Conservation (phyloP, 768 basidiomycete species). For the Cantharellus anzutake region DNA sequence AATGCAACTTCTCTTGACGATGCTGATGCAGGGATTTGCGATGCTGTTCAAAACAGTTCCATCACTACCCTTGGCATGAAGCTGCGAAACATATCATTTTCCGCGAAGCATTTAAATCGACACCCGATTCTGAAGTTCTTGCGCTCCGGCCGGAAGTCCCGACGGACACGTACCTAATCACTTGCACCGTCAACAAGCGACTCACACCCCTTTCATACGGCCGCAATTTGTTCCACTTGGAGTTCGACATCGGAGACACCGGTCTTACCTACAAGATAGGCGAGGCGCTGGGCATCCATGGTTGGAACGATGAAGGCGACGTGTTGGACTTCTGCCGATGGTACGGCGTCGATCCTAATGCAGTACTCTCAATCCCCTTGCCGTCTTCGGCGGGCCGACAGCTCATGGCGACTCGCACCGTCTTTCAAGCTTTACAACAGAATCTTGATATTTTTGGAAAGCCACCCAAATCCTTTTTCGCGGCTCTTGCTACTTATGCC, state of each 20-base stretch:
- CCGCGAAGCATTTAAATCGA: slow-evolving; percentile 54
- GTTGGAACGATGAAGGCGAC: slow-evolving; percentile 88
- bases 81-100: slow-evolving; percentile 81
- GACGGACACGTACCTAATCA: slow-evolving; percentile 85
- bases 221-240: slow-evolving; percentile 97
- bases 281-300: slow-evolving; percentile 91
- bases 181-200: slow-evolving; percentile 83
- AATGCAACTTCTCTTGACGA: slow-evolving; percentile 35
- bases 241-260: slow-evolving; percentile 82
- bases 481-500: slow-evolving; percentile 65
- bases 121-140: slow-evolving; percentile 19
- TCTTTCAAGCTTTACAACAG: slow-evolving; percentile 88
- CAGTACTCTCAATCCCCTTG: slow-evolving; percentile 66
- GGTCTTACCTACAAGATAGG: slow-evolving; percentile 91
- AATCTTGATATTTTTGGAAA: slow-evolving; percentile 92
- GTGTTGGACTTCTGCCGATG: slow-evolving; percentile 76
- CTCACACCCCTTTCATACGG: slow-evolving; percentile 91
- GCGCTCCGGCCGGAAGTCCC: slow-evolving; percentile 68
- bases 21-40: slow-evolving; percentile 23
- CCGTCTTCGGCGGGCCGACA: slow-evolving; percentile 30
- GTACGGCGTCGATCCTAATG: slow-evolving; percentile 74
- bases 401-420: slow-evolving; percentile 73
- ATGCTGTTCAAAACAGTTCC: slow-evolving; percentile 25
- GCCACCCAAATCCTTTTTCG: slow-evolving; percentile 91
- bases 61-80: slow-evolving; percentile 53